A percentile compares a stretch with the other conserved stretches of the same genome.
Evolutionary conservation across 306 rosid species (phyloP).

Genomic region (apple (Malus domestica)): ASM211411v1 NC_041798.1:21493001-21493500

Average conservation of each 20-base stretch:
- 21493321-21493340: neutral
- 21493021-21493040: slow-evolving; percentile 72
- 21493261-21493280: neutral
- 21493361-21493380: neutral
- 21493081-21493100: slow-evolving; percentile 69
- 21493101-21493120: slow-evolving; percentile 62
- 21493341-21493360: neutral
- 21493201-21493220: neutral
- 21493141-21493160: slow-evolving; percentile 61
- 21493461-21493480: neutral
- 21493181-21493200: neutral
- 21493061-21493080: slow-evolving; percentile 68
- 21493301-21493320: neutral
- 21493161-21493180: neutral
- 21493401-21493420: neutral
- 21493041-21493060: slow-evolving; percentile 65
- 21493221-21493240: neutral
- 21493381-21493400: neutral
- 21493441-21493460: neutral
- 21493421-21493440: no score
- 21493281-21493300: neutral
- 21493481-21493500: slow-evolving; percentile 54
- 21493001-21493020: slow-evolving; percentile 84
- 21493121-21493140: slow-evolving; percentile 60
- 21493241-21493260: neutral